phyloP scores from a whole-genome alignment of 805 yeast genomes.

The Schwanniomyces vanrijiae region DNA sequence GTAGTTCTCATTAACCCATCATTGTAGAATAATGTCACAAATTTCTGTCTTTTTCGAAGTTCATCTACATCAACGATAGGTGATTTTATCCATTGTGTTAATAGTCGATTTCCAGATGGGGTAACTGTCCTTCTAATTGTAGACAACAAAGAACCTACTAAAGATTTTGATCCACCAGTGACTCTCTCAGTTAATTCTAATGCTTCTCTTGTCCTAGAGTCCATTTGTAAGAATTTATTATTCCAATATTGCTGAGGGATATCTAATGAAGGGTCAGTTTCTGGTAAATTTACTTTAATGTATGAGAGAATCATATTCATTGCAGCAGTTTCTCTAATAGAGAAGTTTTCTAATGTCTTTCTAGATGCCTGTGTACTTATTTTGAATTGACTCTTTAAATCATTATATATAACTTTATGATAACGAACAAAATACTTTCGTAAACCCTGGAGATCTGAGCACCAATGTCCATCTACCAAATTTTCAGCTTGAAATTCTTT shows the following conservation, averaged over 20 bases:
- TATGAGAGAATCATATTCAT: conserved; percentile 62
- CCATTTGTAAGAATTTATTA: conserved; percentile 67
- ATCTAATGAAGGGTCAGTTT: conserved; percentile 58
- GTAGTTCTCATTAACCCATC: conserved; percentile 17
- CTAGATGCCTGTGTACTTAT: conserved; percentile 35
- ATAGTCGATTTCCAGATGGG: conserved; percentile 74
- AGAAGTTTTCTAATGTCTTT: conserved; percentile 29
- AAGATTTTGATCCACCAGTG: conserved; percentile 45
- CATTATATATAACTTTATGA: conserved; percentile 35
- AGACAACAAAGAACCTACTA: conserved; percentile 70
- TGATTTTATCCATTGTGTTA: conserved; percentile 78
- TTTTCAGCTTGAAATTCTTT: conserved; percentile 41
- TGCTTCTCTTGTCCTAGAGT: conserved; percentile 74
- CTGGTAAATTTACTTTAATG: conserved; percentile 72
- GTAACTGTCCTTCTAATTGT: conserved; percentile 75
- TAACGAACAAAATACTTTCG: conserved; percentile 60
- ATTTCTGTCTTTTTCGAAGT: conserved; percentile 50
- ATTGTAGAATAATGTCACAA: conserved; percentile 30
- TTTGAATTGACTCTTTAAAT: conserved; percentile 31
- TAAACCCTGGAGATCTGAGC: conserved; percentile 56
- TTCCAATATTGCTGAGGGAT: conserved; percentile 61
- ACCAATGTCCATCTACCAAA: conserved; percentile 51
- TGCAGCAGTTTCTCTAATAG: conserved; percentile 57
- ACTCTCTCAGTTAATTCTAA: conserved; percentile 66
- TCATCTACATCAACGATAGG: conserved; percentile 66